phyloP scores from a whole-genome alignment of 176 grass and related monocot species.

The Carex cristatella region DNA sequence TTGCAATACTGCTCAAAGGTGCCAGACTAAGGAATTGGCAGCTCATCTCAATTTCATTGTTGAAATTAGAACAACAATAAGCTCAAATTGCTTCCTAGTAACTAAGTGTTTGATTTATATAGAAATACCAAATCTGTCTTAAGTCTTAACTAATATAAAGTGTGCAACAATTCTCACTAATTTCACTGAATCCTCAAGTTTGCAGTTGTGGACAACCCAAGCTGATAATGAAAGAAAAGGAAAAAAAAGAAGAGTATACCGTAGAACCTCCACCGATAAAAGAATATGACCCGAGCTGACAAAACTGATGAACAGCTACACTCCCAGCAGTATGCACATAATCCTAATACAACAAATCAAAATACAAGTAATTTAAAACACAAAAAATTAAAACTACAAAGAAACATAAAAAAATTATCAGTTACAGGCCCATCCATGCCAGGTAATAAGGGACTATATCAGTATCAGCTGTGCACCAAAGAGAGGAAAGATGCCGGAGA shows the following conservation, averaged over 20 bases:
- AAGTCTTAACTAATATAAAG: not conserved
- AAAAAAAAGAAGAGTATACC: conserved; percentile 29
- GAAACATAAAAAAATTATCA: not conserved
- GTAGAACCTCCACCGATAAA: conserved; percentile 82
- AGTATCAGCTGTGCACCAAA: not conserved
- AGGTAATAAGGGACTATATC: not conserved
- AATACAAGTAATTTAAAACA: not conserved
- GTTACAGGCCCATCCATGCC: not conserved
- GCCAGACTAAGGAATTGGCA: not conserved
- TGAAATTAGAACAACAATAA: not conserved
- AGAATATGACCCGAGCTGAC: conserved; percentile 78
- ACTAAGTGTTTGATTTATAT: not conserved
- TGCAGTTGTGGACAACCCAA: not conserved
- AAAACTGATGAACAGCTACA: conserved; percentile 89
- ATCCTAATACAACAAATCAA: conserved; percentile 39
- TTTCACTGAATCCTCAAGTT: not conserved
- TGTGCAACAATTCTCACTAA: not conserved
- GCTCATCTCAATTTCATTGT: not conserved
- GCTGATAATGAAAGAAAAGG: not conserved
- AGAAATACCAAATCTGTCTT: not conserved
- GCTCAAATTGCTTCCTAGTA: not conserved
- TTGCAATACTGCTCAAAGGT: not conserved
- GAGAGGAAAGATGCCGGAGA: not conserved
- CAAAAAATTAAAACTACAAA: not conserved
- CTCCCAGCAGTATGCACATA: conserved; percentile 59